Conservation (phyloP, 2,329 filamentous ascomycete species). For the Trichoderma sp. region DNA sequence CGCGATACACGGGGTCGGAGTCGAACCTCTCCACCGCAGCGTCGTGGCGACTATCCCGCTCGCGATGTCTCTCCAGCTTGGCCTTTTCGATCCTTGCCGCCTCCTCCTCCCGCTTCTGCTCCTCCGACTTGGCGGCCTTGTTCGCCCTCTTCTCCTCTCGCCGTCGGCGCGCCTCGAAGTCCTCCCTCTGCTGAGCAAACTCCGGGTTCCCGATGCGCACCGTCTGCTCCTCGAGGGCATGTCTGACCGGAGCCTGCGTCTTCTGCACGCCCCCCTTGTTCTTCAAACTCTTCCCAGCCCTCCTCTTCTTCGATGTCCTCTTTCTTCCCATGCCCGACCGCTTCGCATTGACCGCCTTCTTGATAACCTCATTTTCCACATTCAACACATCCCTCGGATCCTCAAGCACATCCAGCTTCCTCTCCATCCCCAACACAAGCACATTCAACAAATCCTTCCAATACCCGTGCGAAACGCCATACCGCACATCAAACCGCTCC, state of each 20-base stretch:
- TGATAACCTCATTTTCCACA: slow-evolving; percentile 37
- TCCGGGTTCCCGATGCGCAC: neutral
- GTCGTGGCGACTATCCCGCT: slow-evolving; percentile 46
- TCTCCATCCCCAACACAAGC: slow-evolving; percentile 53
- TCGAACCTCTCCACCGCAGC: slow-evolving; percentile 46
- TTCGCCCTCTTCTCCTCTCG: neutral
- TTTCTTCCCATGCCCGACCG: neutral
- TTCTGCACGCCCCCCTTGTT: neutral
- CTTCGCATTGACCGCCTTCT: neutral
- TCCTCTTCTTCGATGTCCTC: neutral
- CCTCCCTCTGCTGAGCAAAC: neutral
- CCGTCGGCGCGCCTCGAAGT: neutral
- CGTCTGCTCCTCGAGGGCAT: neutral
- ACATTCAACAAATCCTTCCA: slow-evolving; percentile 65
- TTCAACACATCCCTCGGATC: slow-evolving; percentile 48
- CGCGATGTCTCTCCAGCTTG: slow-evolving; percentile 34
- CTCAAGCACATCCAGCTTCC: slow-evolving; percentile 47
- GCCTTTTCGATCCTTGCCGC: slow-evolving; percentile 10
- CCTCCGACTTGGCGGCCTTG: neutral
- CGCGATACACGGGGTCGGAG: slow-evolving; percentile 51
- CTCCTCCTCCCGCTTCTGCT: slow-evolving; percentile 15
- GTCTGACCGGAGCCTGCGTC: neutral
- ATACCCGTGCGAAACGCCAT: slow-evolving; percentile 60
- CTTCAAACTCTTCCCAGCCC: neutral
- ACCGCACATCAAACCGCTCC: slow-evolving; percentile 45